Percentiles rank a stretch among this genome's conserved stretches.
phyloP scores from a whole-genome alignment of 768 basidiomycete genomes.

The Brasilioporus rufonigricans region DNA sequence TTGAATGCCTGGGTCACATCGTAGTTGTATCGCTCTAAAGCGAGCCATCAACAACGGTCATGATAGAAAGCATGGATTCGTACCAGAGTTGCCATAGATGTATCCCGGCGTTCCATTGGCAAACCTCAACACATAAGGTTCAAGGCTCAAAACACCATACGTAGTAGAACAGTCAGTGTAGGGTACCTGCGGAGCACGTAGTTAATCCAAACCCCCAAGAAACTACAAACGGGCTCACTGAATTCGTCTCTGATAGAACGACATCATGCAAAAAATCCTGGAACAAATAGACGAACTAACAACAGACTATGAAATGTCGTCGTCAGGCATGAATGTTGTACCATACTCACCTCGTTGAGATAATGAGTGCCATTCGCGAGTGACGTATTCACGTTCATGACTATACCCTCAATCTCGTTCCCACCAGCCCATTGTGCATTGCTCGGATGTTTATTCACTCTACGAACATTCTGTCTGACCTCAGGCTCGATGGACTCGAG shows the following conservation, averaged over 20 bases:
- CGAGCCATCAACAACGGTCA: not conserved
- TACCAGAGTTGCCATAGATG: slow-evolving; percentile 57
- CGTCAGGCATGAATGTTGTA: not conserved
- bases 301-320: not conserved
- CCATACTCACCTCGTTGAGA: slow-evolving; percentile 43
- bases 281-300: slow-evolving; percentile 49
- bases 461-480: slow-evolving; percentile 46
- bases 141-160: slow-evolving; percentile 51
- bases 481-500: slow-evolving; percentile 52
- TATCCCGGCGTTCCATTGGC: slow-evolving; percentile 48
- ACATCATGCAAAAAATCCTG: slow-evolving; percentile 50
- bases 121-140: slow-evolving; percentile 52
- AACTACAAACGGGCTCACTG: slow-evolving; percentile 31
- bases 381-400: not conserved
- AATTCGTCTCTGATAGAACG: slow-evolving; percentile 45
- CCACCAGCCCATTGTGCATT: slow-evolving; percentile 60
- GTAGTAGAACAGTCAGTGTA: slow-evolving; percentile 64
- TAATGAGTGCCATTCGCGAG: slow-evolving; percentile 1
- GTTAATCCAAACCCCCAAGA: not conserved
- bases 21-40: slow-evolving; percentile 55
- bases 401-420: slow-evolving; percentile 44
- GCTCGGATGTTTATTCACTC: slow-evolving; percentile 56
- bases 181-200: slow-evolving; percentile 38
- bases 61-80: slow-evolving; percentile 3
- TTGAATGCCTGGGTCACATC: slow-evolving; percentile 51